Conservation (phyloP, 1,284 basidiomycete species). For the Ustilago sp. region DNA sequence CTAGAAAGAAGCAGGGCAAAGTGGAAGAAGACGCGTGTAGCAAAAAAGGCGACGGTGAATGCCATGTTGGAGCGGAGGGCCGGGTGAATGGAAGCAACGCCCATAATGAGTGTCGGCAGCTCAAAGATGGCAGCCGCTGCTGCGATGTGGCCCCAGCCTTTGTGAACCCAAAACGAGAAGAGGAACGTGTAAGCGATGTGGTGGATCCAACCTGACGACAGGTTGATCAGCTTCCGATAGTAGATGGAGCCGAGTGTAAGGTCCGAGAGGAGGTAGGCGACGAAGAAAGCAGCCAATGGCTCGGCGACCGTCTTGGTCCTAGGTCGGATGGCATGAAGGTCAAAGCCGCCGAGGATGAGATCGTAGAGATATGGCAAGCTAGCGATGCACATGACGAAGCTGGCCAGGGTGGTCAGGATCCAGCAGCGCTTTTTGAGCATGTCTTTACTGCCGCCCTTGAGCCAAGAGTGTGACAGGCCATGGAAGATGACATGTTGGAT, state of each 20-base stretch:
- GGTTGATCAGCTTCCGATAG: constrained; percentile 66
- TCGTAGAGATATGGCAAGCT: constrained; percentile 64
- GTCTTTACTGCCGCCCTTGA: constrained; percentile 49
- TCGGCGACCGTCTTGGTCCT: constrained; percentile 56
- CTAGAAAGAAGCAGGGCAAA: constrained; percentile 54
- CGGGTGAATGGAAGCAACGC: constrained; percentile 61
- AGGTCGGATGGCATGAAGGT: constrained; percentile 52
- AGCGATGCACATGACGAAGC: constrained; percentile 58
- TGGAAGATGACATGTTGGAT: constrained; percentile 64
- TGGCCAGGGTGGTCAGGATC: constrained; percentile 68
- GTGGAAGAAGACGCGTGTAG: constrained; percentile 65
- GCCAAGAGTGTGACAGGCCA: constrained; percentile 50
- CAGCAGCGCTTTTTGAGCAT: constrained; percentile 66
- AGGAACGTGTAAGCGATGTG: constrained; percentile 64
- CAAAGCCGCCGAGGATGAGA: constrained; percentile 55
- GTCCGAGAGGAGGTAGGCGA: constrained; percentile 66
- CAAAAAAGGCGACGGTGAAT: constrained; percentile 65
- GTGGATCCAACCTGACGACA: constrained; percentile 67
- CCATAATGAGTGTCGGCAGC: constrained; percentile 68
- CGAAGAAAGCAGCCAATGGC: constrained; percentile 61
- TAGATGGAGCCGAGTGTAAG: constrained; percentile 63
- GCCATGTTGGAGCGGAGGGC: constrained; percentile 66
- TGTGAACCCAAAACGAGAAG: constrained; percentile 58
- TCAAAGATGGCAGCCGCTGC: constrained; percentile 64
- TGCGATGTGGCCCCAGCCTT: constrained; percentile 61